Evolutionary conservation across 1,139 yeast species (phyloP), one percentile per base, ranked within the genome.

Genomic region (Yamadazyma dushanensis): DNA sequence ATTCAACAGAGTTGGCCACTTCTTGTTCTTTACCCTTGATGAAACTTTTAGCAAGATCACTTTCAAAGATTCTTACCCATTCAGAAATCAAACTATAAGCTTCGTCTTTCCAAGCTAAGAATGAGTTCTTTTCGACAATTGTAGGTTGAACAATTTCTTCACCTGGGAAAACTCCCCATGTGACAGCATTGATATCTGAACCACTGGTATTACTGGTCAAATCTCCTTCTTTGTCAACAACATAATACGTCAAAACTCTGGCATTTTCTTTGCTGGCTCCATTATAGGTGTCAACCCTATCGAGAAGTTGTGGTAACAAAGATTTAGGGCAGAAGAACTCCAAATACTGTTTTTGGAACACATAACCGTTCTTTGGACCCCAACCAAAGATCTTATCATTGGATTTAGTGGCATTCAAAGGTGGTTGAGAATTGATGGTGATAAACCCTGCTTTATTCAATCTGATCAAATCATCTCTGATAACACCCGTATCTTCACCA

Each of bases 111-210:
- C 98, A 92, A 8, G 97, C 96, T 50, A 87, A 67, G 63, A 88
- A 88, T 3, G 95, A 84, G 19, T 82, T 78, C 56, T 80, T 82
- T 57, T 88, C 96, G n/a, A 88, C 96, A 54, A 88, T 86, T 1
- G 96, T 88, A 36, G 96, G 95, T 61, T 88, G 96, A 48, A 86
- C 72, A 35, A 88, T 85, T 62, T 88, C 96, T 56, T 84, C 85
- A 31, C 95, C 95, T 14, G 96, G 96, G 74, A 86, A 88, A 27
- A 86, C 87, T 45, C 96, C 97, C 98, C 98, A 92, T 10, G 98
- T 92, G 36, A 89, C 97, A 7, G 97, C 97, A 55, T 88, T 89
- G 47, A 95, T 89, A 45, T 83, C 85, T 41, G 80, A 85, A 33
- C 78, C 83, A 28, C 74, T 76, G 33, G 92, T 80, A 58, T 90